Base-by-base conservation (phyloP, 306 rosid species). In the Alnus rubra region DNA sequence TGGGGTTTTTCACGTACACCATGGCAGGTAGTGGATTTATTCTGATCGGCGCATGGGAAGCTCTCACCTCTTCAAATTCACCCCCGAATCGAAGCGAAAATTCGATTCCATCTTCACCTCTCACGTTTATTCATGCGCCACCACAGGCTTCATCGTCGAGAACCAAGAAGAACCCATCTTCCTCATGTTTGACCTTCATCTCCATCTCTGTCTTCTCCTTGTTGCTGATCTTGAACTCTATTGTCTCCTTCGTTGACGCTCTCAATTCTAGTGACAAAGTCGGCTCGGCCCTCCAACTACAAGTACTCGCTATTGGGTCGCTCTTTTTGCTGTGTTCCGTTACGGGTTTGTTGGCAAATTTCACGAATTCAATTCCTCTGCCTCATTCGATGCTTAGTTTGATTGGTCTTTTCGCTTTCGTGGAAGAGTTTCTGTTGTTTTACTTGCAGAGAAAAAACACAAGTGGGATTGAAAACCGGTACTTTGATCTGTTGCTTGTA, bases 371-470 rank as follows among this genome's bases (percentile, higher is more conserved):
- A 11, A 0, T 82, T 44, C 42, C 72, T 52, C 35, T 89, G 5
- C 91, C 97, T 1, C 73, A 86, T 0, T 52, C 85, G 1, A 62
- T 94, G 11, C 80, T 86, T 4, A 59, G 65, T 19, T 82, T 90
- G 45, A 13, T 94, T 9, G 87, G 71, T 60, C 78, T 82, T 12
- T 94, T 91, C 79, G 97, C 92, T 18, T 92, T 94, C 53, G 82
- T 68, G 1, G 86, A 91, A 79, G 98, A 94, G 78, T 92, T 94
- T 77, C 71, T 94, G 23, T 33, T 88, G 54, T 94, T 91, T 81
- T 92, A 89, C 79, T 89, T 94, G 23, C 97, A 89, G 74, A 79
- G 93, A 16, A 94, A 94, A 63, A 97, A 92, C 78, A 69, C 89
- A 1, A 75, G 18, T 28, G 97, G 97, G 0, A 77, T 94, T 1